phyloP scores from a whole-genome alignment of 306 rosid species.

The Arachis stenosperma region DNA sequence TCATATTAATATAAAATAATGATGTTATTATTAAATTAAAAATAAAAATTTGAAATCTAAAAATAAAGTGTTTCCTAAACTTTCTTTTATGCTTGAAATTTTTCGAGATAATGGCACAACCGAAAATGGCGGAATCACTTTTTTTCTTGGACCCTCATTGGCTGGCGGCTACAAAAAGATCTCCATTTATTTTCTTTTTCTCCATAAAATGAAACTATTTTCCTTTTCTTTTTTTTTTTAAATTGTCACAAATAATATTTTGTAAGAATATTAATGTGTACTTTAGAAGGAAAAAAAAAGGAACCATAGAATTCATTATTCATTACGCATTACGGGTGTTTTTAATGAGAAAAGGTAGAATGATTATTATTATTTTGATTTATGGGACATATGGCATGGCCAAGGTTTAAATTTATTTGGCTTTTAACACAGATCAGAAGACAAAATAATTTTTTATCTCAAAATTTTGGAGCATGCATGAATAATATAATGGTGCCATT shows the following conservation, averaged over 20 bases:
- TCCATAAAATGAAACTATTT: neutral
- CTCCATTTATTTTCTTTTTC: neutral
- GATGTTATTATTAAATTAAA: neutral
- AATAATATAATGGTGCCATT: conserved; percentile 1
- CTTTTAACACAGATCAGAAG: neutral
- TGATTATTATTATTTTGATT: neutral
- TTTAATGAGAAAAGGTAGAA: neutral
- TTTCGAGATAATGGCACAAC: conserved; percentile 34
- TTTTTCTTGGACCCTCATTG: conserved; percentile 29
- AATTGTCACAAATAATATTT: neutral
- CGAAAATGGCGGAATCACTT: conserved; percentile 46
- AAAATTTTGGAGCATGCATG: neutral
- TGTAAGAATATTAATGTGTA: too few species aligned
- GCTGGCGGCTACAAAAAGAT: conserved; percentile 31
- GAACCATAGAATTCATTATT: too few species aligned
- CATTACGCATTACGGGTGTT: too few species aligned
- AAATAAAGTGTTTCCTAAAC: neutral
- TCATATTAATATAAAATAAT: too few species aligned
- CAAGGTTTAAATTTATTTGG: neutral
- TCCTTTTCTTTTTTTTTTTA: too few species aligned
- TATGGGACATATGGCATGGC: neutral
- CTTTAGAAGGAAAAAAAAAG: too few species aligned
- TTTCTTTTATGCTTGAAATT: conserved; percentile 26
- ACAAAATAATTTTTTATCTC: neutral
- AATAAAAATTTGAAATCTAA: neutral